Base-by-base conservation (phyloP, 192 early-diverging fungal genomes). In the Entomortierella lignicola region DNA sequence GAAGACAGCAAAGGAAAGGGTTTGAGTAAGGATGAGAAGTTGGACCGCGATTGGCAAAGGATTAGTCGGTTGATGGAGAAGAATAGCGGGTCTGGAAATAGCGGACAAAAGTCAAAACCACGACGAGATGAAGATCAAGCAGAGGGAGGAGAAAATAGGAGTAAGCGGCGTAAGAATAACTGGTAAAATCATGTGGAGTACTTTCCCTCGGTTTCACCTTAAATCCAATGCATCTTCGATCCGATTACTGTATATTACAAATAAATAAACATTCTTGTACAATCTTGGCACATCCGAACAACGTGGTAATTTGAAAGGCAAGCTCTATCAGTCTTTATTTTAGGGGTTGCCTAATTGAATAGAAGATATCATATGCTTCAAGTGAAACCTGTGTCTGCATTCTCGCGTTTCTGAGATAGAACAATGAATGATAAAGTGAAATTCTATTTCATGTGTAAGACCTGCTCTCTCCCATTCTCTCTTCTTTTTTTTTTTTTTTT, bases 1-100 rank as follows among this genome's bases (percentile, higher is more conserved):
- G 75, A 79, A 4, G 75, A 79, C 15, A 66, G 75, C 43, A 79
- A 79, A 41, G 56, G 57, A 6, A 70, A 79, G 13, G 68, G 66
- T 11, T 48, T 69, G 39, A 64, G 54, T 30, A 77, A 69, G 39
- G 66, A 77, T 10, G 74, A 77, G 48, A 69, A 77, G 66, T 47
- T 69, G 27, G 74, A 69, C 43, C 74, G 74, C 15, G 74, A 77
- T 23, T 77, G 74, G 74, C 66, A 77, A 21, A 42, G 74, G 18
- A 69, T 69, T 23, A 77, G 60, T 59, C 66, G 66, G 10, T 32
- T 77, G 20, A 69, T 77, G 74, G 60, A 77, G 50, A 77, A 69
- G 62, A 69, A 66, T 56, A 67, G 60, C 13, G 72, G 72, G n/a
- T 53, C 59, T 37, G 56, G 58, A 1, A 26, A 29, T 43, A 55